Evolutionary conservation across 1,284 basidiomycete species (phyloP), one percentile per base, ranked within the genome.

Genomic region (Nidula niveotomentosa): DNA sequence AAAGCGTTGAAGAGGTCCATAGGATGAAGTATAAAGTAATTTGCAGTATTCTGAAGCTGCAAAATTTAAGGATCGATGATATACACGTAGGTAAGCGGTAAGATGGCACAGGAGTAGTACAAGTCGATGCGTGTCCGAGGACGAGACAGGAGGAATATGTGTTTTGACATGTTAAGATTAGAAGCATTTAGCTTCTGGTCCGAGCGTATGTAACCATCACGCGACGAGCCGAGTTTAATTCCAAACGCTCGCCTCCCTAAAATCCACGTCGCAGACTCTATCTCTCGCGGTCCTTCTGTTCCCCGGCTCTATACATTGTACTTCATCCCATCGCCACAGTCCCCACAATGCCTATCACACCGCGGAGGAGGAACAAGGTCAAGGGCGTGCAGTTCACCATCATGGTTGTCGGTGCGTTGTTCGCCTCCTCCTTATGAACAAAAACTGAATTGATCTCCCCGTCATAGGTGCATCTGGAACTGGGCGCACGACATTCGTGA

Each of bases 401-500:
- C 61, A 94, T 94, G 92, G 93, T 94, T 48, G 93, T 95, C 65
- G 93, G 93, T 95, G 56, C 58, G 86, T 78, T 35, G 10, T 53
- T 33, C 36, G 52, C 48, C 48, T 18, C 36, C 34, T 13, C 44
- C 33, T 52, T 12, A 48, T 15, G 3, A 12, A 18, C 9, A 23
- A 34, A 13, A 30, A 9, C 35, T n/a, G 8, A 23, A 8, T 44
- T 44, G 7, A 46, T 36, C 57, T 15, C 23, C 43, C 41, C 45
- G 52, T 8, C 23, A 23, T 61, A 94, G 95, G 94, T 74, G 90
- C 92, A 54, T 95, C 94, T 66, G 94, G 94, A 45, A 94, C 92
- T 53, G 94, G 95, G 34, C 87, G 94, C 53, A 96, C 95, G 52
- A 97, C 94, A 44, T 97, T 98, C 69, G 93, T 97, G 66, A 98